These are phyloP conservation scores for Polymyxa betae DNA, from an alignment of 208 protist genomes.

Conservation along the genomic window DNA sequence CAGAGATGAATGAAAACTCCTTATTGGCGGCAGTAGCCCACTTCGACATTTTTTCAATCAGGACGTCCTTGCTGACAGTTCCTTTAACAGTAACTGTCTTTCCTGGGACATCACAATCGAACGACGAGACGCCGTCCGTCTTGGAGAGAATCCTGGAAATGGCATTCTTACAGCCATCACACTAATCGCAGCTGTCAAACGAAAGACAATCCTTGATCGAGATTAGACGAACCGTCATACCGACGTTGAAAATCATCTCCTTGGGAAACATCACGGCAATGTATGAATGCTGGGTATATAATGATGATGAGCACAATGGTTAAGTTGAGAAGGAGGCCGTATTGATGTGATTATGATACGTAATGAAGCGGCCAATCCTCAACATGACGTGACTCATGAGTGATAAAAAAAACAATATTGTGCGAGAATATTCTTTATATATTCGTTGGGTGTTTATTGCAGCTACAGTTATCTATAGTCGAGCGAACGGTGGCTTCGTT, in stretches of 20 bases:
- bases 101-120: neutral
- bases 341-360: no score
- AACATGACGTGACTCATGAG: no score
- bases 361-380: no score
- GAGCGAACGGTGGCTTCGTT: neutral
- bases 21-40: slow-evolving; percentile 1
- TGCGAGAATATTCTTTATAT: no score
- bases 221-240: neutral
- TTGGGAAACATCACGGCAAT: neutral
- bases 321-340: no score
- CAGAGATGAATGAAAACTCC: slow-evolving; percentile 20
- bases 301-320: no score
- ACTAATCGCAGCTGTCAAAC: neutral
- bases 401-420: no score
- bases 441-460: no score
- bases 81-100: neutral
- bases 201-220: neutral
- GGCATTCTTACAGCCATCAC: slow-evolving; percentile 44
- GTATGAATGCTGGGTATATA: no score
- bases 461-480: neutral
- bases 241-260: slow-evolving; percentile 20
- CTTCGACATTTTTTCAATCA: slow-evolving; percentile 17
- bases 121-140: slow-evolving; percentile 21
- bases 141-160: slow-evolving; percentile 10
- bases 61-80: neutral